Conservation (phyloP, 176 grass and related monocot genomes). For the Luzula sylvatica region DNA sequence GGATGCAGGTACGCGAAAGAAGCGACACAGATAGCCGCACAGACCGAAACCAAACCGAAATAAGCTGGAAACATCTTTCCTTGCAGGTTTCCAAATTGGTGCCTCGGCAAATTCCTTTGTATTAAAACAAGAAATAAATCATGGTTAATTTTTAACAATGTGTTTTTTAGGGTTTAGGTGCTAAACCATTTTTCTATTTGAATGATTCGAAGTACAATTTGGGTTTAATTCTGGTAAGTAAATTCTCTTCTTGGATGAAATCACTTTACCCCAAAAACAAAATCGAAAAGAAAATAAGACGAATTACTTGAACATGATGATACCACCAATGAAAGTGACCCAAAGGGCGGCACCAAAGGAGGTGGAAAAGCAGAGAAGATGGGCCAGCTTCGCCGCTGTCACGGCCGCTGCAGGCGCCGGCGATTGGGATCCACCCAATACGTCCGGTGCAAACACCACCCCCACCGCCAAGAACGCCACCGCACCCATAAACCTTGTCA, state of each 20-base stretch:
- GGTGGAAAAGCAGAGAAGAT: conserved; percentile 88
- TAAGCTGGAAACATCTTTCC: conserved; percentile 98
- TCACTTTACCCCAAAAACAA: too few relatives aligned
- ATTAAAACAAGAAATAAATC: neutral
- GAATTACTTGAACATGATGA: conserved; percentile 96
- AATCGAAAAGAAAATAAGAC: neutral
- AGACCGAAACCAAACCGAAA: conserved; percentile 61
- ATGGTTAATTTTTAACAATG: neutral
- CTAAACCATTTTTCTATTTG: too few relatives aligned
- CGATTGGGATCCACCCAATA: conserved; percentile 29
- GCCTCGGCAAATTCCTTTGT: conserved; percentile 75
- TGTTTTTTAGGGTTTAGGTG: too few relatives aligned
- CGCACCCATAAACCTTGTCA: conserved; percentile 55
- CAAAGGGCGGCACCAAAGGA: conserved; percentile 80
- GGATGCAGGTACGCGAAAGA: conserved; percentile 91
- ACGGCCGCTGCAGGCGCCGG: conserved; percentile 20
- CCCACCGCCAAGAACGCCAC: conserved; percentile 80
- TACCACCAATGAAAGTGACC: conserved; percentile 97
- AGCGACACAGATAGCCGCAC: conserved; percentile 56
- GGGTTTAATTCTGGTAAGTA: too few relatives aligned
- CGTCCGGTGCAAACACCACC: conserved; percentile 68
- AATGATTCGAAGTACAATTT: too few relatives aligned
- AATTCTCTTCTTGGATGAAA: too few relatives aligned
- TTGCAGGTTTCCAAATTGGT: conserved; percentile 92
- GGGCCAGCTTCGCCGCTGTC: conserved; percentile 61